A percentile compares a stretch with the other conserved stretches of the same genome.
These are phyloP conservation scores for Colletotrichum destructivum DNA, from an alignment of 2,329 filamentous ascomycete species.

Conservation along the genomic window DNA sequence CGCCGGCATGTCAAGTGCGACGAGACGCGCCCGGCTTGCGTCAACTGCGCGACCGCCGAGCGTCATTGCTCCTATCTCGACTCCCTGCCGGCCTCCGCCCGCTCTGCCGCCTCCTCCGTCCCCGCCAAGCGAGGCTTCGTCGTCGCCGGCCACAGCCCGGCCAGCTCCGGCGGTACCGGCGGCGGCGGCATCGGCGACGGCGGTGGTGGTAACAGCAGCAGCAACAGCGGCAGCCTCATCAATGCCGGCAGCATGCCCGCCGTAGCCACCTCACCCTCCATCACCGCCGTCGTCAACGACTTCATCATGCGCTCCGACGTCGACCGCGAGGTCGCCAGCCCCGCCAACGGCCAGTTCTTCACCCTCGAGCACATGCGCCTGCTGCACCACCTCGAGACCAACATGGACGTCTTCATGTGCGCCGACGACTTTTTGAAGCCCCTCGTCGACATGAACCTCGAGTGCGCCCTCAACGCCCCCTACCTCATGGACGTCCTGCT, in stretches of 20 bases:
- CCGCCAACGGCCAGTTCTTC: slow-evolving; percentile 47
- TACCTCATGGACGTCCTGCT: slow-evolving; percentile 57
- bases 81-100: slow-evolving; percentile 27
- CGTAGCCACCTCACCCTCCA: slow-evolving; percentile 22
- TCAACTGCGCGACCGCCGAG: slow-evolving; percentile 57
- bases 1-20: slow-evolving; percentile 60
- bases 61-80: slow-evolving; percentile 53
- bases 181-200: not conserved
- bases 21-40: slow-evolving; percentile 57
- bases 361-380: slow-evolving; percentile 58
- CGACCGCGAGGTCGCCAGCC: slow-evolving; percentile 14
- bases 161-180: not conserved
- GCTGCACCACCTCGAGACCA: slow-evolving; percentile 52
- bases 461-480: slow-evolving; percentile 49
- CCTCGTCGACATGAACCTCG: slow-evolving; percentile 52
- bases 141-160: slow-evolving; percentile 19
- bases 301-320: slow-evolving; percentile 26
- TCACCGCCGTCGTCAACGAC: slow-evolving; percentile 28
- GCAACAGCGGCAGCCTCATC: too few relatives aligned
- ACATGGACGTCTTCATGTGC: slow-evolving; percentile 45
- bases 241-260: not conserved
- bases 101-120: slow-evolving; percentile 4
- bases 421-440: slow-evolving; percentile 40
- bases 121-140: slow-evolving; percentile 26
- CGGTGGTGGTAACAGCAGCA: not conserved